Evolutionary conservation across 2,329 filamentous ascomycete species (phyloP), one percentile per base, ranked within the genome.

Genomic region (Cladophialophora psammophila): DNA sequence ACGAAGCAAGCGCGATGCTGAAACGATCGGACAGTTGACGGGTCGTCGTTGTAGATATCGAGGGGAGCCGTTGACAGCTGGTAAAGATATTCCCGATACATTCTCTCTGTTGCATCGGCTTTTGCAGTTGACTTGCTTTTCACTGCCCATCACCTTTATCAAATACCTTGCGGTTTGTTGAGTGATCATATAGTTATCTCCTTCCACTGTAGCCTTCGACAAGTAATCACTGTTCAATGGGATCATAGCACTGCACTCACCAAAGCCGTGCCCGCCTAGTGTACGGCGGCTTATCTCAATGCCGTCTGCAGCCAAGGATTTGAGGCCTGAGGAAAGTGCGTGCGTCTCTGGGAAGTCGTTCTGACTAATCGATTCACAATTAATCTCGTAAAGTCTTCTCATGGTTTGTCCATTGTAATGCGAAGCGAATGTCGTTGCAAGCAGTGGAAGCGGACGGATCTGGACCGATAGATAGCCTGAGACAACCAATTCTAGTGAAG

Each of bases 141-240:
- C 1, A 85, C 83, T 0, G 31, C 35, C n/a, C n/a, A 9, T n/a
- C 26, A 12, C 38, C 83, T 93, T 93, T 70, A 93, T 84, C 54
- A 93, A 85, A 35, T 92, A 93, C 66, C 89, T 85, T 2, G 90
- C 89, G 2, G 92, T 90, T 79, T 93, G 91, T 77, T 93, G 91
- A 8, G 89, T 91, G 65, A 93, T 82, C 90, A 93, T 92, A 80
- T 90, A 93, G 81, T 91, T 92, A 80, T 92, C 90, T 52, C 90
- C 90, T 76, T 92, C 90, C 87, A 88, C 91, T 5, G 89, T 91
- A 9, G 82, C 78, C 0, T 86, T 90, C 12, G 90, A 89, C 1
- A 92, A 83, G 75, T 93, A 92, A 76, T 93, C 90, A 32, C 90
- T 84, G 73, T 92, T 93, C 84, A 86, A 90, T 13, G 82, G 81